These are phyloP conservation scores for Thinopyrum elongatum DNA, from an alignment of 176 grass and related monocot species.

Conservation along the genomic window DNA sequence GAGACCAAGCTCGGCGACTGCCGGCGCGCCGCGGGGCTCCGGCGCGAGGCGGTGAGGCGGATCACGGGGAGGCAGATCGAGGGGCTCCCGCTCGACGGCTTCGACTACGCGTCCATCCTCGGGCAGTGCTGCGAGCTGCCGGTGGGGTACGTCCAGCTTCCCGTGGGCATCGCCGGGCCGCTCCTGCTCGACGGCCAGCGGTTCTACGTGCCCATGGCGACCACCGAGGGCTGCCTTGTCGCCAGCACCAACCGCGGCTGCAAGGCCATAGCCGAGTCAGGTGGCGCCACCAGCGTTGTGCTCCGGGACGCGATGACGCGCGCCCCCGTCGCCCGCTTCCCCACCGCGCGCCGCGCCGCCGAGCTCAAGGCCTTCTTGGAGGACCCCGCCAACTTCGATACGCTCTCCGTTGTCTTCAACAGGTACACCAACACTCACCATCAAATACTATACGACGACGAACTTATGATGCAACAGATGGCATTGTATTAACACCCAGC, in stretches of 20 bases:
- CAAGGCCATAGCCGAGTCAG: constrained; percentile 84
- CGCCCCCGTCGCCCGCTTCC: constrained; percentile 62
- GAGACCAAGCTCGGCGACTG: constrained; percentile 77
- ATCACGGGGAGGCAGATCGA: constrained; percentile 66
- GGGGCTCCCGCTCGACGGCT: constrained; percentile 79
- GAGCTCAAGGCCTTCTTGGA: constrained; percentile 91
- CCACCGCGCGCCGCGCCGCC: constrained; percentile 53
- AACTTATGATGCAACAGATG: background rate
- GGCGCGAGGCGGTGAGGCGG: constrained; percentile 57
- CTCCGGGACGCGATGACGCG: constrained; percentile 80
- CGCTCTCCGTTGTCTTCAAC: constrained; percentile 73
- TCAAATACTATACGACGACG: background rate
- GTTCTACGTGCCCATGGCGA: constrained; percentile 93
- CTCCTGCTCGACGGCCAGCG: constrained; percentile 72
- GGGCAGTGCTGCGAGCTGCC: constrained; percentile 91
- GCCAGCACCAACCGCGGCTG: constrained; percentile 95
- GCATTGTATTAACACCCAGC: background rate
- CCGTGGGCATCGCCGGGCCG: constrained; percentile 77
- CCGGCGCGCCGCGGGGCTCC: constrained; percentile 76
- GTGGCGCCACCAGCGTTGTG: constrained; percentile 79
- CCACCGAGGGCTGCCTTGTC: constrained; percentile 91
- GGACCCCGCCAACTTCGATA: constrained; percentile 70
- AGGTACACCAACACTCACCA: constrained; percentile 42
- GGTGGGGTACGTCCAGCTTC: constrained; percentile 83
- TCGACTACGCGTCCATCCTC: constrained; percentile 81